phyloP scores from a whole-genome alignment of 495 filamentous ascomycete species.

The Xylaria intraflava region DNA sequence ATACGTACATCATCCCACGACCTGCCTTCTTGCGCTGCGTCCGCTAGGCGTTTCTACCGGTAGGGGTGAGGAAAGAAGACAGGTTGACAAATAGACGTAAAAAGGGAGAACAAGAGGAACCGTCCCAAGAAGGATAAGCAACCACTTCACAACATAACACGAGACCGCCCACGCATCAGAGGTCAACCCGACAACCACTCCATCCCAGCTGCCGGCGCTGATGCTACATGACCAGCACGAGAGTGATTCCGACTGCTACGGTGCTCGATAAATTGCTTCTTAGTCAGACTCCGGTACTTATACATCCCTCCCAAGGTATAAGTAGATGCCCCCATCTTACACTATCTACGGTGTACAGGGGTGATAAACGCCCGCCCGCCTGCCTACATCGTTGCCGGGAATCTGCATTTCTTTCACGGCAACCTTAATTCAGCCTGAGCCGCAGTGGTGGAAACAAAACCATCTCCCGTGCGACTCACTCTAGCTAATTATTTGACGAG shows the following conservation, averaged over 20 bases:
- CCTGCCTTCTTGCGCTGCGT: neutral
- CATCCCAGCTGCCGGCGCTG: neutral
- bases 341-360: neutral
- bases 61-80: neutral
- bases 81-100: neutral
- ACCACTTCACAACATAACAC: neutral
- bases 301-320: too few relatives aligned
- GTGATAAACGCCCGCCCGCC: neutral
- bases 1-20: neutral
- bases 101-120: neutral
- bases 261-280: constrained; percentile 6
- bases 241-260: neutral
- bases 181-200: neutral
- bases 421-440: constrained; percentile 13
- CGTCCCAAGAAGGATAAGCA: neutral
- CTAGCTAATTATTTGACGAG: neutral
- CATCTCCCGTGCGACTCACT: neutral
- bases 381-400: constrained; percentile 9
- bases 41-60: neutral
- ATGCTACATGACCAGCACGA: constrained; percentile 5
- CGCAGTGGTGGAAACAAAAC: constrained; percentile 5
- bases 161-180: neutral
- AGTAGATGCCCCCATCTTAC: too few relatives aligned
- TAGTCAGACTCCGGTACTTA: constrained; percentile 14
- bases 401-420: constrained; percentile 5